Evolutionary conservation across 1,284 basidiomycete genomes (phyloP), one percentile per base, ranked within the genome.

Genomic region (Dichomitus squalens): DNA sequence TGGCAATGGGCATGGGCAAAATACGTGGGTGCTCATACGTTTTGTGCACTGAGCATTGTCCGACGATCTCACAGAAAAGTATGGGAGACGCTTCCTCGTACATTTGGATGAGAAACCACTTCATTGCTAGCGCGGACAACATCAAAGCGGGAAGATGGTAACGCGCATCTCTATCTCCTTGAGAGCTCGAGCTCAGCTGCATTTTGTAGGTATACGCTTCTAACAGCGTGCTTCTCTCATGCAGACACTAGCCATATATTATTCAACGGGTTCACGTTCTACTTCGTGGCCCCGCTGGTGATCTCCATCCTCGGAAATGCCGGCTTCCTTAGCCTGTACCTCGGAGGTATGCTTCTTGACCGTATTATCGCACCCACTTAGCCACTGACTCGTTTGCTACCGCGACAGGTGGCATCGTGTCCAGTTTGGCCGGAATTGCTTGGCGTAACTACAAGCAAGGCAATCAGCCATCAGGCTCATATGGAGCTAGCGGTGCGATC

Each of bases 401-500:
- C 23, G 34, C n/a, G 36, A 27, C 59, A 88, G 87, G 84, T 51
- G 91, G 90, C 3, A 71, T 92, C 9, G 68, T 85, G n/a, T 76
- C 85, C 4, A 86, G 82, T 58, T 58, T 88, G 20, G 73, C 80
- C 2, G 88, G 87, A 47, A 76, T 92, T 36, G 72, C 73, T 2
- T 92, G 83, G 70, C 82, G 86, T 59, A 70, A 73, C 18, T 49
- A 57, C 27, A 21, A 18, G 8, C 41, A 43, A 16, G 20, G 36
- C 6, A 43, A 20, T 5, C 29, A 34, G 7, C 47, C 38, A 27
- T 18, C 55, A 1, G 72, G 79, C 14, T 83, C 86, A 1, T 80
- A 85, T 61, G 93, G 92, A 34, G 92, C 93, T 51, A 91, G 88
- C 66, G 89, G 90, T 87, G 87, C 92, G 6, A 88, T 95, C 58